Evolutionary conservation across 805 yeast species (phyloP).

Genomic region (Yamadazyma phyllophila): DNA sequence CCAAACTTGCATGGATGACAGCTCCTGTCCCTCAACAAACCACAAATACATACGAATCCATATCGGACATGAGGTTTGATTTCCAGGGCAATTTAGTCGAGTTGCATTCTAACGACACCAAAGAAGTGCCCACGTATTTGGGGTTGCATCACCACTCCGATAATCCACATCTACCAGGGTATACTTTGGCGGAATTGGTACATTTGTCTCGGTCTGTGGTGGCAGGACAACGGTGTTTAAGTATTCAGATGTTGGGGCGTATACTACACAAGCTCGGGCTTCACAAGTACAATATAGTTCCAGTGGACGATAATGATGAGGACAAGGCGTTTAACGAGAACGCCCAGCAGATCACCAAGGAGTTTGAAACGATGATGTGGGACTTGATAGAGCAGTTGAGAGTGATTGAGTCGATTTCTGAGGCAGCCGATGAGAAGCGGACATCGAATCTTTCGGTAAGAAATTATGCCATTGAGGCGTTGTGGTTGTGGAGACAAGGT

Average conservation of each 20-base stretch:
- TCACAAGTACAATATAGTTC: constrained; percentile 52
- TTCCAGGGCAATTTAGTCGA: constrained; percentile 76
- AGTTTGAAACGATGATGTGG: constrained; percentile 63
- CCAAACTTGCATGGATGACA: constrained; percentile 89
- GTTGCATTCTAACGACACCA: constrained; percentile 29
- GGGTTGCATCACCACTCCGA: constrained; percentile 94
- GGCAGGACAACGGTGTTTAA: constrained; percentile 82
- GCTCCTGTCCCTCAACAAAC: constrained; percentile 49
- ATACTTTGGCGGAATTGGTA: constrained; percentile 78
- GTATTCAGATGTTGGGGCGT: constrained; percentile 85
- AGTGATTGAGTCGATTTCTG: constrained; percentile 62
- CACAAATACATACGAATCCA: constrained; percentile 47
- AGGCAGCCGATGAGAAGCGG: constrained; percentile 62
- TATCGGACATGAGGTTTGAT: constrained; percentile 80
- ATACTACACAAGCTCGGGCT: constrained; percentile 77
- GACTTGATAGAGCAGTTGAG: constrained; percentile 61
- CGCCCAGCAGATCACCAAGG: constrained; percentile 20
- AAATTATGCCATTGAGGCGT: constrained; percentile 82
- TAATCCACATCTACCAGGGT: constrained; percentile 88
- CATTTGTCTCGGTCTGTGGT: constrained; percentile 76
- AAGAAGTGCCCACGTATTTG: constrained; percentile 46
- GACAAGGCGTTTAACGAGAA: constrained; percentile 35
- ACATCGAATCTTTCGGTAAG: constrained; percentile 71
- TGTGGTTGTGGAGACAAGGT: constrained; percentile 80
- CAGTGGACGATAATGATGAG: constrained; percentile 35